A percentile compares a stretch with the other conserved stretches of the same genome.
phyloP scores from a whole-genome alignment of 164 flowering plant species.

The Stephania cephalantha region DNA sequence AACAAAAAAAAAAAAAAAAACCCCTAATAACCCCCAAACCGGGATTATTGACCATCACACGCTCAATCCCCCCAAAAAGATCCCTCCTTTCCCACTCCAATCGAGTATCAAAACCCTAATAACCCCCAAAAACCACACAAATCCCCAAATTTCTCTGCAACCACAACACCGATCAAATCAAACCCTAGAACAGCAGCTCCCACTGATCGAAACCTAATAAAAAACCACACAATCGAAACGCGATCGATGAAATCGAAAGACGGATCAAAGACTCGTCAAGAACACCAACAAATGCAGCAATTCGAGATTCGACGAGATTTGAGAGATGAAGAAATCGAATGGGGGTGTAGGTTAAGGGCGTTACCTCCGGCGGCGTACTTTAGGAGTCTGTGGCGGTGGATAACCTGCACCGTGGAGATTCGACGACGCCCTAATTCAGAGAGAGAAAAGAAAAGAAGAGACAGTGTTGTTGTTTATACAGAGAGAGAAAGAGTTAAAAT shows the following conservation, averaged over 20 bases:
- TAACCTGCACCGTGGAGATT: slow-evolving; percentile 22
- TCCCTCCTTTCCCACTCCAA: slow-evolving; percentile 28
- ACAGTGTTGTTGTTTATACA: neutral
- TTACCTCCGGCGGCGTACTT: slow-evolving; percentile 33
- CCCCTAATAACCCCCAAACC: slow-evolving; percentile 43
- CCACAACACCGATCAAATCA: slow-evolving; percentile 9
- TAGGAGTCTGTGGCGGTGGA: slow-evolving; percentile 8
- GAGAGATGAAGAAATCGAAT: neutral
- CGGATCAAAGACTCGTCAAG: slow-evolving; percentile 3
- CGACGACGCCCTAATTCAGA: slow-evolving; percentile 14
- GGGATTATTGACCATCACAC: slow-evolving; percentile 67
- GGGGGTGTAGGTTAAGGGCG: slow-evolving; percentile 9
- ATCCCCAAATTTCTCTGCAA: neutral
- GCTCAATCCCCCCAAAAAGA: slow-evolving; percentile 13
- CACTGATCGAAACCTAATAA: neutral
- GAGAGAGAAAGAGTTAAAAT: neutral
- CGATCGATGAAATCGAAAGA: slow-evolving; percentile 16
- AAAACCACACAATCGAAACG: neutral
- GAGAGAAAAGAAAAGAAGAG: slow-evolving; percentile 1
- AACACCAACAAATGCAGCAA: too few relatives aligned
- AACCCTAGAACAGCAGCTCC: slow-evolving; percentile 12
- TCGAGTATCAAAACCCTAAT: slow-evolving; percentile 49
- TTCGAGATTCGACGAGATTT: neutral
- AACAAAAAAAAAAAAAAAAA: too few relatives aligned
- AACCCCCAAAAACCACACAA: slow-evolving; percentile 6